These are phyloP conservation scores for Ramaria sp. DNA, from an alignment of 768 basidiomycete species.

Conservation along the genomic window DNA sequence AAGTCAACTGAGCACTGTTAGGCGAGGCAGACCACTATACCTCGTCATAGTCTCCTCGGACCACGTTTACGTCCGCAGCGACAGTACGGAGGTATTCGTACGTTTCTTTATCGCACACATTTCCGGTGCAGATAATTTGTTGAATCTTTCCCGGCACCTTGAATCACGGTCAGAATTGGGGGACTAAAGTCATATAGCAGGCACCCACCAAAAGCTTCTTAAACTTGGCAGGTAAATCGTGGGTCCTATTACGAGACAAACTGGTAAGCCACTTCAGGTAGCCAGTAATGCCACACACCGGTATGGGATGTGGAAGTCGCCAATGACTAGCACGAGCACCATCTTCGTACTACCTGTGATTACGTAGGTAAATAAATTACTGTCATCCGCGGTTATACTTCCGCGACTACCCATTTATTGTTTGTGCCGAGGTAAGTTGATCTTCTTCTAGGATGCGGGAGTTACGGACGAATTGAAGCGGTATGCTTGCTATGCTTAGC, in stretches of 20 bases:
- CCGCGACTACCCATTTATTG: too few species aligned
- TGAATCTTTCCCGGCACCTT: slow-evolving; percentile 89
- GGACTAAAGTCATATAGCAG: background rate
- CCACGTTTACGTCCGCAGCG: slow-evolving; percentile 86
- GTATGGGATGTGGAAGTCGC: slow-evolving; percentile 95
- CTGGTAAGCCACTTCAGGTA: background rate
- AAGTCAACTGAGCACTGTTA: background rate
- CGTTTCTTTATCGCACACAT: slow-evolving; percentile 95
- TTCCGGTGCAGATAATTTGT: slow-evolving; percentile 95
- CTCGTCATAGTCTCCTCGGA: slow-evolving; percentile 94
- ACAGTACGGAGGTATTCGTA: slow-evolving; percentile 93
- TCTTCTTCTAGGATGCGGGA: too few species aligned
- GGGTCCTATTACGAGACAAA: slow-evolving; percentile 28
- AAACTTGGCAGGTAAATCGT: slow-evolving; percentile 93
- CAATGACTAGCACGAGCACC: slow-evolving; percentile 93
- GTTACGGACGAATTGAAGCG: too few species aligned
- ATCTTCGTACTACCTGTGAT: slow-evolving; percentile 25
- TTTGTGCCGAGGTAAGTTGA: too few species aligned
- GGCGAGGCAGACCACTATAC: slow-evolving; percentile 28
- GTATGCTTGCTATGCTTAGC: too few species aligned
- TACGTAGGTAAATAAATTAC: background rate
- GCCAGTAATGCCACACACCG: slow-evolving; percentile 16
- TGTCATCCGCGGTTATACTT: too few species aligned
- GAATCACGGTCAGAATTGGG: slow-evolving; percentile 3
- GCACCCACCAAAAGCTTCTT: slow-evolving; percentile 72